Evolutionary conservation across 352 stramenopile genomes (phyloP), one percentile per base, ranked within the genome.

Genomic region (Phytopythium kandeliae): DNA sequence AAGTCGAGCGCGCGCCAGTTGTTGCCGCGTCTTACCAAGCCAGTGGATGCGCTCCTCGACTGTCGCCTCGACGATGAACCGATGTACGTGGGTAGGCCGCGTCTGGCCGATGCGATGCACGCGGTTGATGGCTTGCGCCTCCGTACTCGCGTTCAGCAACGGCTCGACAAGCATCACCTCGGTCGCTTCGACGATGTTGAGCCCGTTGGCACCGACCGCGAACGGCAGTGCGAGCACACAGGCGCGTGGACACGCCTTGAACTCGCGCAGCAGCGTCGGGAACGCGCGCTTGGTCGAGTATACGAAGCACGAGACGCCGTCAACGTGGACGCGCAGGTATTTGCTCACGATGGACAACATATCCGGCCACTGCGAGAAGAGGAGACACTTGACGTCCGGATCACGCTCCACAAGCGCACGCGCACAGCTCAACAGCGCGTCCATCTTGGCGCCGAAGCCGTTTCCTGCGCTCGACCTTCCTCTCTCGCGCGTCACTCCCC

Each of bases 331-430:
- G 19, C 38, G 55, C 30, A 71, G 33, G 15, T 37, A 37, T 3
- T 24, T n/a, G 33, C 65, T 44, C 3, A 81, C 42, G 21, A 81
- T 54, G 37, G 51, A 56, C 48, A 85, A 71, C 85, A 97, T 96
- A 40, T 95, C 82, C 16, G 86, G 71, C 89, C 90, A 98, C 58
- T 97, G 85, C 12, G 81, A 95, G 47, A 98, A 97, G 4, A 98
- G 62, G 26, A 98, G 48, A 31, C 74, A 80, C 62, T 97, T 97
- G 24, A 96, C 78, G 19, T 74, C 66, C 5, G 74, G 47, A 25
- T 87, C 71, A 34, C 64, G 51, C 2, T 68, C 61, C 28, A 73
- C 67, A 4, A 93, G 64, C 1, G 60, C 42, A 17, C 68, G 56
- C 16, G 92, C 63, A 42, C 78, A 71, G 1, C 56, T 54, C 19